A percentile compares a stretch with the other conserved stretches of the same genome.
These are phyloP conservation scores for Luffa aegyptiaca DNA, from an alignment of 306 rosid species.

Conservation along the genomic window DNA sequence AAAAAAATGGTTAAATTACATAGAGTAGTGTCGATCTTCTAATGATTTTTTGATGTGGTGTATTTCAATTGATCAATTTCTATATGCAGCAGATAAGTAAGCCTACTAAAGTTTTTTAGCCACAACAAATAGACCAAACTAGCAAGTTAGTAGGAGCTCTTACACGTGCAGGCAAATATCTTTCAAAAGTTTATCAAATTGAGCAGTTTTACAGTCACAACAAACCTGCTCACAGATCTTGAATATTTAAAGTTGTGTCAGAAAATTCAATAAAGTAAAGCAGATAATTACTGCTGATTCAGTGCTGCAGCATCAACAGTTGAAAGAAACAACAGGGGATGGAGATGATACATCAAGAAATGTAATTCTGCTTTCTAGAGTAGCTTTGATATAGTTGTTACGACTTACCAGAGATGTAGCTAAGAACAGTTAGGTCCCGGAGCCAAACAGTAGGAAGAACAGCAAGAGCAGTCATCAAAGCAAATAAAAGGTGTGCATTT, in stretches of 20 bases:
- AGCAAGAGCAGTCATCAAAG: slow-evolving; percentile 35
- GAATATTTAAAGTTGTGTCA: neutral
- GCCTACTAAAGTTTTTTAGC: no score
- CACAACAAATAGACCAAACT: no score
- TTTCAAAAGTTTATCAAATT: no score
- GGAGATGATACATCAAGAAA: neutral
- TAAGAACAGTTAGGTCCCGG: slow-evolving; percentile 41
- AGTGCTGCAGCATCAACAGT: neutral
- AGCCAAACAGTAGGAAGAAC: slow-evolving; percentile 82
- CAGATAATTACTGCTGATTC: neutral
- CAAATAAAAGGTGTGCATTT: slow-evolving; percentile 23
- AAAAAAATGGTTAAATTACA: no score
- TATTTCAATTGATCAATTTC: no score
- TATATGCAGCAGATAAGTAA: no score
- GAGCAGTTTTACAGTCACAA: no score
- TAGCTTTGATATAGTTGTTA: neutral
- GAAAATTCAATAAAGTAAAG: neutral
- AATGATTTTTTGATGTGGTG: no score
- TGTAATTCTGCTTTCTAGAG: neutral
- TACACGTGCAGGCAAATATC: no score
- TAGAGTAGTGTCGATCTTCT: no score
- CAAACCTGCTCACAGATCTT: neutral
- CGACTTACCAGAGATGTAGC: slow-evolving; percentile 61
- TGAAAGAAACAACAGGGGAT: neutral
- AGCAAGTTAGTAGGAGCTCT: no score